Conservation (phyloP, 106 monocot species). For the Dendrobium chrysotoxum region DNA sequence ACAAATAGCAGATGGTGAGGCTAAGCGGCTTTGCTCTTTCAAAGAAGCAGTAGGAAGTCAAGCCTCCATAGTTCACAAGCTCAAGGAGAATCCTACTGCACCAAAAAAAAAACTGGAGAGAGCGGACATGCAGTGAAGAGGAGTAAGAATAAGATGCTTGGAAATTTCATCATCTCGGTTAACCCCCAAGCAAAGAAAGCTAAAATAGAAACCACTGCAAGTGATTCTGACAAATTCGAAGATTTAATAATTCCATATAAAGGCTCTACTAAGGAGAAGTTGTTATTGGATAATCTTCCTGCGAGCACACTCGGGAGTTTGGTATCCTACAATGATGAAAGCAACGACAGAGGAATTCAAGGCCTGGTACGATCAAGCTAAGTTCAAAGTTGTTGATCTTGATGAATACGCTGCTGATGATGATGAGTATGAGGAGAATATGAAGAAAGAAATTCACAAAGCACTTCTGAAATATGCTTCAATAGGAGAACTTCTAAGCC, state of each 20-base stretch:
- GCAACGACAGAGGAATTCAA: no score
- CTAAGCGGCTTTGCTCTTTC: conserved; percentile 66
- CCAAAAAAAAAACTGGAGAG: conserved; percentile 43
- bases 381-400: no score
- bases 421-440: no score
- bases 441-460: no score
- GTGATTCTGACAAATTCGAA: conserved; percentile 4
- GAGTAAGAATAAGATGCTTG: conserved; percentile 26
- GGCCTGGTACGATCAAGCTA: no score
- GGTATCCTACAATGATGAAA: conserved; percentile 78
- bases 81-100: conserved; percentile 39
- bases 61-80: conserved; percentile 43
- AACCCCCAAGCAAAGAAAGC: conserved; percentile 73
- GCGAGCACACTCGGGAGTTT: conserved; percentile 29
- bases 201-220: conserved; percentile 19
- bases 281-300: conserved; percentile 9
- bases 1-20: conserved; percentile 68
- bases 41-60: conserved; percentile 69
- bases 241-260: conserved; percentile 7
- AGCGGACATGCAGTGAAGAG: conserved; percentile 26
- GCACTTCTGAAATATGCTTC: no score
- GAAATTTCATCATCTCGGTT: conserved; percentile 50
- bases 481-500: conserved; percentile 33
- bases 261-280: conserved; percentile 12
- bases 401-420: no score